Conservation (phyloP, 345 rosid species). For the Carallia pectinifolia region DNA sequence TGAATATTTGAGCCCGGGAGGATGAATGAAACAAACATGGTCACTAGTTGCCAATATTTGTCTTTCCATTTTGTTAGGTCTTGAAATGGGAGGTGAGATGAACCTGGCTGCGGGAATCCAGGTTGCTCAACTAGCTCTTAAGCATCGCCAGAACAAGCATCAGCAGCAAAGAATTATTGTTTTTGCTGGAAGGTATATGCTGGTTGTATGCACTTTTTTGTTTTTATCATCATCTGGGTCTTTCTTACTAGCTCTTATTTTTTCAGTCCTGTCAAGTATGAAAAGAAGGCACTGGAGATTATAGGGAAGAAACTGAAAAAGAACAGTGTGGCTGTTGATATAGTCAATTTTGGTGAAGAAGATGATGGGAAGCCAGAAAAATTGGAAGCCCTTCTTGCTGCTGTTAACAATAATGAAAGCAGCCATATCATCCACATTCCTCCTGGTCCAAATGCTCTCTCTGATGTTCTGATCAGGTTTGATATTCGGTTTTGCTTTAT, state of each 20-base stretch:
- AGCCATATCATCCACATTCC: slow-evolving; percentile 82
- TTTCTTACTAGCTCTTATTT: slow-evolving; percentile 2
- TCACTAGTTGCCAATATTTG: neutral
- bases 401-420: slow-evolving; percentile 69
- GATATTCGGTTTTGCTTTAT: neutral
- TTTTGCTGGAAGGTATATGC: slow-evolving; percentile 85
- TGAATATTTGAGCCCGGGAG: no score
- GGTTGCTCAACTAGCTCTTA: slow-evolving; percentile 96
- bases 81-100: slow-evolving; percentile 92
- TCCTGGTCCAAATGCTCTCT: slow-evolving; percentile 84
- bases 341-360: slow-evolving; percentile 76
- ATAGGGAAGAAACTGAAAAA: slow-evolving; percentile 92
- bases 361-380: slow-evolving; percentile 65
- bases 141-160: slow-evolving; percentile 97
- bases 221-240: slow-evolving; percentile 1
- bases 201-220: neutral
- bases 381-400: slow-evolving; percentile 63
- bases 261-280: slow-evolving; percentile 80
- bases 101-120: slow-evolving; percentile 82
- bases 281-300: slow-evolving; percentile 76
- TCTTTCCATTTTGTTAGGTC: slow-evolving; percentile 37
- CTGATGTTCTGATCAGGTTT: slow-evolving; percentile 85
- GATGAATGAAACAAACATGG: no score
- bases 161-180: slow-evolving; percentile 96
- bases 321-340: slow-evolving; percentile 79